A percentile compares a stretch with the other conserved stretches of the same genome.
phyloP scores from a whole-genome alignment of 768 basidiomycete genomes.

The Clitopilus passeckerianus region DNA sequence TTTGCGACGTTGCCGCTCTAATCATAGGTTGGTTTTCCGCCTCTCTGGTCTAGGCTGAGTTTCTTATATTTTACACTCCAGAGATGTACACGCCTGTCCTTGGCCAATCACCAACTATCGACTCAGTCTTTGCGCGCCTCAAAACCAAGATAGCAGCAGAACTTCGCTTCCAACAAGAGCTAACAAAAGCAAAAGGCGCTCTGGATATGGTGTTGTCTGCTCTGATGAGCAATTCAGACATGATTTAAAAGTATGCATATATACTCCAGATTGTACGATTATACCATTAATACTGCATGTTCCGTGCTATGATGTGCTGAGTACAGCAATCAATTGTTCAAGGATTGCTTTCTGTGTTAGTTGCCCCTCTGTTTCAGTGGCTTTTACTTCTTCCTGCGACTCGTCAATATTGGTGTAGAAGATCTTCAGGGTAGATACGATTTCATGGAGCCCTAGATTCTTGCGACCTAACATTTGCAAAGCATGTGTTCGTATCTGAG shows the following conservation, averaged over 20 bases:
- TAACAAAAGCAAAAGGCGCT: constrained; percentile 79
- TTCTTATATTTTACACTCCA: constrained; percentile 4
- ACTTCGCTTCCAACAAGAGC: constrained; percentile 82
- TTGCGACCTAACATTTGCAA: constrained; percentile 72
- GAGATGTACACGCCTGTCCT: constrained; percentile 90
- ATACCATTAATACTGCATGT: constrained; percentile 5
- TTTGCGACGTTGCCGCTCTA: constrained; percentile 72
- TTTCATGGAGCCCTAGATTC: constrained; percentile 62
- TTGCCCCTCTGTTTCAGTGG: constrained; percentile 28
- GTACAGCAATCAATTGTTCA: constrained; percentile 59
- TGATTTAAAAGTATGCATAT: constrained; percentile 5
- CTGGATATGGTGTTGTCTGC: constrained; percentile 86
- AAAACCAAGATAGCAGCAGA: constrained; percentile 84
- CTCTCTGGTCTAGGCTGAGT: neutral
- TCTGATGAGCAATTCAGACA: constrained; percentile 20
- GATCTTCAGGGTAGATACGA: constrained; percentile 66
- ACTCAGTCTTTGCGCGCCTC: constrained; percentile 76
- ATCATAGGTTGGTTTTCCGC: constrained; percentile 60
- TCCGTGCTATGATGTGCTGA: constrained; percentile 24
- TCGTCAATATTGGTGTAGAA: constrained; percentile 74
- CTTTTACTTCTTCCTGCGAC: constrained; percentile 26
- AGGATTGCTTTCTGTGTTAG: constrained; percentile 66
- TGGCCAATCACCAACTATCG: constrained; percentile 93
- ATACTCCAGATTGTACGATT: neutral
- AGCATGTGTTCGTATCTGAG: constrained; percentile 74